Evolutionary conservation across 2,329 filamentous ascomycete species (phyloP).

Genomic region (Biscogniauxia mediterranea): DNA sequence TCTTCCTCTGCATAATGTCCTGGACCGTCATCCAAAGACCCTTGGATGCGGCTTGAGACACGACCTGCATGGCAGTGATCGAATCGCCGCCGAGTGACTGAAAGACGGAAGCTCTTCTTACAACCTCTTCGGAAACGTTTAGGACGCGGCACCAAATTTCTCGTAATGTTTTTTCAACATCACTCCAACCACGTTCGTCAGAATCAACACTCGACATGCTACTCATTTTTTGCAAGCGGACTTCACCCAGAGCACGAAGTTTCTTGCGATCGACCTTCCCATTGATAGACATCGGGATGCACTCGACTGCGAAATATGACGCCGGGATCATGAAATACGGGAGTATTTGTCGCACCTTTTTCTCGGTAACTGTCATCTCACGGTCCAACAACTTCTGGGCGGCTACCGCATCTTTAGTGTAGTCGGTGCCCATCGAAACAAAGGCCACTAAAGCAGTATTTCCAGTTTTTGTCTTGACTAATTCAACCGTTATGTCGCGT

Average conservation of each 20-base stretch:
- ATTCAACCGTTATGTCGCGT: neutral
- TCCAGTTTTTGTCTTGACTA: slow-evolving; percentile 2
- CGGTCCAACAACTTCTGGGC: neutral
- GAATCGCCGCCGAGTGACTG: slow-evolving; percentile 10
- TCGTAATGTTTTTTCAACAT: neutral
- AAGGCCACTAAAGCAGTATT: neutral
- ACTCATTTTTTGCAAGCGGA: neutral
- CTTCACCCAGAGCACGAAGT: neutral
- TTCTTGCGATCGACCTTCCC: slow-evolving; percentile 1
- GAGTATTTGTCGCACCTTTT: neutral
- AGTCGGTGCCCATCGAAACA: neutral
- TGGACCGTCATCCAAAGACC: slow-evolving; percentile 1
- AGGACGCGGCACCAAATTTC: slow-evolving; percentile 7
- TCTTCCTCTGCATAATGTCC: slow-evolving; percentile 6
- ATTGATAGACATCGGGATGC: neutral
- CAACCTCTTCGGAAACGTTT: slow-evolving; percentile 2
- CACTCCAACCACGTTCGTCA: neutral
- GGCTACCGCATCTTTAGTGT: neutral
- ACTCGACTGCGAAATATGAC: neutral
- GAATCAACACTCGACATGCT: neutral
- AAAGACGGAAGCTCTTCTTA: slow-evolving; percentile 3
- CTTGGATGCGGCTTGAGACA: slow-evolving; percentile 2
- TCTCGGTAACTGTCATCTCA: neutral
- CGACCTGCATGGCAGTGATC: slow-evolving; percentile 12
- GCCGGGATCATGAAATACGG: slow-evolving; percentile 2